These are phyloP conservation scores for Aspergillus bridgeri DNA, from an alignment of 495 filamentous ascomycete genomes.

Conservation along the genomic window DNA sequence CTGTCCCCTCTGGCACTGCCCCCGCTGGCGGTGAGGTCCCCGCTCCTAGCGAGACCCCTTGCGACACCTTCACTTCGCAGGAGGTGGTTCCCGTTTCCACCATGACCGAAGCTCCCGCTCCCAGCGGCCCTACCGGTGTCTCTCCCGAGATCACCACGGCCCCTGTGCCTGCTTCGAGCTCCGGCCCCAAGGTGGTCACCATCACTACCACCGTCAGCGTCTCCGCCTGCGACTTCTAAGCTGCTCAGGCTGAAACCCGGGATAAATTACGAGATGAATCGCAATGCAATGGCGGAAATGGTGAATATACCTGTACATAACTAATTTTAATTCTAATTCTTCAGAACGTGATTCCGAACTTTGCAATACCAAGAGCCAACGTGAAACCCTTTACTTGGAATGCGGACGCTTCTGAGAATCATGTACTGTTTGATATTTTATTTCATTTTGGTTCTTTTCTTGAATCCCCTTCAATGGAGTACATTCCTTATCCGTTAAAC, in stretches of 20 bases:
- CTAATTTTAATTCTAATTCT: constrained; percentile 41
- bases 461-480: constrained; percentile 34
- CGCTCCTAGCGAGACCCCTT: constrained; percentile 3
- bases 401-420: constrained; percentile 1
- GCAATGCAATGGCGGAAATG: constrained; percentile 18
- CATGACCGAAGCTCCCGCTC: constrained; percentile 13
- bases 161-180: constrained; percentile 2
- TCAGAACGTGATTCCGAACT: constrained; percentile 3
- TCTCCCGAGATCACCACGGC: constrained; percentile 10
- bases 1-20: constrained; percentile 9
- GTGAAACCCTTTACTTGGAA: not conserved
- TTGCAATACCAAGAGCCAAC: not conserved
- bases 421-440: constrained; percentile 7
- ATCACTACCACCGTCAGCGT: constrained; percentile 31
- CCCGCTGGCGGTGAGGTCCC: not conserved
- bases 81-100: constrained; percentile 12
- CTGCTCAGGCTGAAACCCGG: not conserved
- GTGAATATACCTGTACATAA: constrained; percentile 33
- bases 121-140: constrained; percentile 11
- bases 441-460: constrained; percentile 14
- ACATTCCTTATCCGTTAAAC: constrained; percentile 29
- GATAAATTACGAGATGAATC: constrained; percentile 16
- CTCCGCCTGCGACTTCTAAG: constrained; percentile 27
- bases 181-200: constrained; percentile 20
- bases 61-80: constrained; percentile 19